phyloP scores from a whole-genome alignment of 352 stramenopile genomes.

The Globisporangium spinosum region DNA sequence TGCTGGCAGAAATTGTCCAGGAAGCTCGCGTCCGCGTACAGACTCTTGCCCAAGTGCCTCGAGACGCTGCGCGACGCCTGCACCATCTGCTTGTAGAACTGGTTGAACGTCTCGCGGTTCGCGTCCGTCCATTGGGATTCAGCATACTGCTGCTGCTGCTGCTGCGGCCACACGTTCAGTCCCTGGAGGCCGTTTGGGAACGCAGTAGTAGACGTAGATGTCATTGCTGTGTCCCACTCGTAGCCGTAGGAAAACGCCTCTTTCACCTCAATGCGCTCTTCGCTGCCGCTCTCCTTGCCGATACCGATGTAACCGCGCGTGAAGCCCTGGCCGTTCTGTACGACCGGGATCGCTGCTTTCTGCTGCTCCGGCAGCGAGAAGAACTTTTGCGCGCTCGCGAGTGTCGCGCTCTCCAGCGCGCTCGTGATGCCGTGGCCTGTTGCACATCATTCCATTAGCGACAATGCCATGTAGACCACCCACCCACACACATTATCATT shows the following conservation, averaged over 20 bases:
- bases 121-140: not conserved
- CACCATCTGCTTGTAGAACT: constrained; percentile 60
- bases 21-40: constrained; percentile 49
- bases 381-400: constrained; percentile 53
- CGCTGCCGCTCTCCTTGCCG: constrained; percentile 73
- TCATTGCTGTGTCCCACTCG: constrained; percentile 44
- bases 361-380: constrained; percentile 44
- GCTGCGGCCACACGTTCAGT: constrained; percentile 62
- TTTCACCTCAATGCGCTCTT: constrained; percentile 78
- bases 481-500: not conserved
- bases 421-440: constrained; percentile 54
- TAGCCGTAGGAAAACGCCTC: constrained; percentile 83
- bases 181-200: constrained; percentile 68
- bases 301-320: constrained; percentile 79
- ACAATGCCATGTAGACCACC: not conserved
- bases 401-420: constrained; percentile 42
- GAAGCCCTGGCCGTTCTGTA: constrained; percentile 64
- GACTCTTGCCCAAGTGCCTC: constrained; percentile 38
- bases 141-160: constrained; percentile 23
- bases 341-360: constrained; percentile 58
- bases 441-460: not conserved
- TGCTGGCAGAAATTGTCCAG: constrained; percentile 57
- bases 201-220: not conserved
- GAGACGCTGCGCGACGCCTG: constrained; percentile 48
- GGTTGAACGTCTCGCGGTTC: constrained; percentile 43